A percentile compares a stretch with the other conserved stretches of the same genome.
Conservation (phyloP, 106 monocot genomes). For the Platanthera guangdongensis region DNA sequence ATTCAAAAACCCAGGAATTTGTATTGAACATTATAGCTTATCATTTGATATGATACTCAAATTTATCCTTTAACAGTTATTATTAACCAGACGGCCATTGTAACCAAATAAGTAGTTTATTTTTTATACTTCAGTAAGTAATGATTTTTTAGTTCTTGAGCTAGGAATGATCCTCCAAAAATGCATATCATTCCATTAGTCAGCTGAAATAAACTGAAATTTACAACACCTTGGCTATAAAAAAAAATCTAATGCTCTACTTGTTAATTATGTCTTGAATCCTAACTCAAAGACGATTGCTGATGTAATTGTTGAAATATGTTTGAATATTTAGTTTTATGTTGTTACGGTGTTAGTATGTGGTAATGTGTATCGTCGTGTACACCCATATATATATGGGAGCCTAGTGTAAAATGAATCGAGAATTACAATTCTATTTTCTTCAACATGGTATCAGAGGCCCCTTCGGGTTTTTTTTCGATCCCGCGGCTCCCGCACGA, state of each 20-base stretch:
- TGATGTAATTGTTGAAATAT: too few species aligned
- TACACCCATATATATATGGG: too few species aligned
- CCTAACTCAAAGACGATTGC: too few species aligned
- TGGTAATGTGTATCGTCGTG: too few species aligned
- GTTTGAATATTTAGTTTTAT: too few species aligned
- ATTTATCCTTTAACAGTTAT: not conserved
- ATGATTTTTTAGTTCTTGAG: not conserved
- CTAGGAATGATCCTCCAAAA: not conserved
- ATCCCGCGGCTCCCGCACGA: too few species aligned
- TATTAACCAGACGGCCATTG: not conserved
- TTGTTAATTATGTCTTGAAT: too few species aligned
- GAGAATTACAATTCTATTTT: too few species aligned
- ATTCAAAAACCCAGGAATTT: not conserved
- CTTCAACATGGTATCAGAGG: too few species aligned
- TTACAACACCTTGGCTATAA: not conserved
- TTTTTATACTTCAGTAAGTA: not conserved
- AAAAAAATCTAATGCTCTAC: constrained; percentile 10
- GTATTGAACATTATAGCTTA: not conserved
- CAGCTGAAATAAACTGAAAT: not conserved
- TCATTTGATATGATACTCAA: not conserved
- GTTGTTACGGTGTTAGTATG: too few species aligned
- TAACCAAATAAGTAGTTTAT: not conserved
- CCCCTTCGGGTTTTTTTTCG: too few species aligned
- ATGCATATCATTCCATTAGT: not conserved
- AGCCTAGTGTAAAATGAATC: too few species aligned